phyloP scores from a whole-genome alignment of 192 early-diverging fungal genomes.

The Lunasporangiospora selenospora region DNA sequence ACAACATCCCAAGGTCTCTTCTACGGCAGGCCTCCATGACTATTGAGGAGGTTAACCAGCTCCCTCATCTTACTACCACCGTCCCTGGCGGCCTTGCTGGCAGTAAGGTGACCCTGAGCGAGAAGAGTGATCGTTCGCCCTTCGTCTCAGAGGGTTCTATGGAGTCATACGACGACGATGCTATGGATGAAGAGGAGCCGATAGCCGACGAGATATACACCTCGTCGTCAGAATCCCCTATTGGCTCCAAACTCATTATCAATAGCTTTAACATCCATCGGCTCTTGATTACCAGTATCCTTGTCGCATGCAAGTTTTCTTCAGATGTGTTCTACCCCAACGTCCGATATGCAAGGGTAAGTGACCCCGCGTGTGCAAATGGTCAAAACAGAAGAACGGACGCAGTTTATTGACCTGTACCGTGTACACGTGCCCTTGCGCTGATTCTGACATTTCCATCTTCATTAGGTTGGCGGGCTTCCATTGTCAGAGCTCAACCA shows the following conservation, averaged over 20 bases:
- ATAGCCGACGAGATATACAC: conserved; percentile 52
- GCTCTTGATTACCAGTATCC: conserved; percentile 70
- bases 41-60: conserved; percentile 18
- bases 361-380: no score
- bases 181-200: conserved; percentile 40
- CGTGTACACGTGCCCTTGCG: no score
- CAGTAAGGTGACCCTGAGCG: no score
- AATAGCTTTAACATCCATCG: conserved; percentile 77
- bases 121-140: no score
- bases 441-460: no score
- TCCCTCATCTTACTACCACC: no score
- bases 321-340: conserved; percentile 81
- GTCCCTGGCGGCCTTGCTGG: no score
- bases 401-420: no score
- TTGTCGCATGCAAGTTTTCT: conserved; percentile 77
- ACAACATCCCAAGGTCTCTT: conserved; percentile 33
- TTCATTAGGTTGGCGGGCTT: conserved; percentile 71
- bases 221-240: conserved; percentile 41
- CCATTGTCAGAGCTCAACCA: conserved; percentile 75
- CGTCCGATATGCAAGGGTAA: conserved; percentile 72
- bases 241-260: conserved; percentile 54
- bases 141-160: no score
- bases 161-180: conserved; percentile 5
- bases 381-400: no score
- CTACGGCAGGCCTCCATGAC: conserved; percentile 37